phyloP scores from a whole-genome alignment of 495 filamentous ascomycete species.

The Penicillium tannophilum region DNA sequence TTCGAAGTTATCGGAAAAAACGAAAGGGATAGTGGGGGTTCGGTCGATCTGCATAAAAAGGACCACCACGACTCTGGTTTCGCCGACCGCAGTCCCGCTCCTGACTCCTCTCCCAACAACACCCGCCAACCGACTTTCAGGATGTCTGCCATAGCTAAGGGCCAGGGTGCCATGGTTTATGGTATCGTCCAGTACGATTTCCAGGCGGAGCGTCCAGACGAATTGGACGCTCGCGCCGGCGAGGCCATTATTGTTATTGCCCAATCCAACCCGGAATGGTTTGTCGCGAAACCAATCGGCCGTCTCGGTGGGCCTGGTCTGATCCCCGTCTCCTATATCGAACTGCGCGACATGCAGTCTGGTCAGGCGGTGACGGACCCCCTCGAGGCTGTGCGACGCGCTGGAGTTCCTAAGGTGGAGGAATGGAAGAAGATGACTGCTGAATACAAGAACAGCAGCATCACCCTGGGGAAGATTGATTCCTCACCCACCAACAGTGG shows the following conservation, averaged over 20 bases:
- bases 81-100: constrained; percentile 60
- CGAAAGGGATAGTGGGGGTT: constrained; percentile 78
- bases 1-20: constrained; percentile 91
- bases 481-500: constrained; percentile 26
- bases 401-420: constrained; percentile 95
- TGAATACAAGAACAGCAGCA: constrained; percentile 98
- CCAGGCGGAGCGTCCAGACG: constrained; percentile 89
- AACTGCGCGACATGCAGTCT: constrained; percentile 91
- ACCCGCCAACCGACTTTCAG: constrained; percentile 44
- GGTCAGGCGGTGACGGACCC: constrained; percentile 81
- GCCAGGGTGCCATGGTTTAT: constrained; percentile 85
- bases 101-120: constrained; percentile 34
- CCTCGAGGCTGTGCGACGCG: constrained; percentile 80
- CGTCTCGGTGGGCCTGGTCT: constrained; percentile 90
- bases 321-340: constrained; percentile 96
- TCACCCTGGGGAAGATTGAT: constrained; percentile 90
- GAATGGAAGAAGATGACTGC: constrained; percentile 99
- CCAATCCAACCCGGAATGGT: constrained; percentile 99
- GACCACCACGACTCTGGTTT: constrained; percentile 78
- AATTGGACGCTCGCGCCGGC: constrained; percentile 90
- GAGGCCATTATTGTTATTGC: constrained; percentile 98
- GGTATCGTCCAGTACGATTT: constrained; percentile 98
- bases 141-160: constrained; percentile 60
- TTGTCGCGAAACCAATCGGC: constrained; percentile 97
- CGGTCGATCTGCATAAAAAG: constrained; percentile 62